Evolutionary conservation across 2,329 filamentous ascomycete genomes (phyloP), one percentile per base, ranked within the genome.

Genomic region (Chalaropsis ovoidea): DNA sequence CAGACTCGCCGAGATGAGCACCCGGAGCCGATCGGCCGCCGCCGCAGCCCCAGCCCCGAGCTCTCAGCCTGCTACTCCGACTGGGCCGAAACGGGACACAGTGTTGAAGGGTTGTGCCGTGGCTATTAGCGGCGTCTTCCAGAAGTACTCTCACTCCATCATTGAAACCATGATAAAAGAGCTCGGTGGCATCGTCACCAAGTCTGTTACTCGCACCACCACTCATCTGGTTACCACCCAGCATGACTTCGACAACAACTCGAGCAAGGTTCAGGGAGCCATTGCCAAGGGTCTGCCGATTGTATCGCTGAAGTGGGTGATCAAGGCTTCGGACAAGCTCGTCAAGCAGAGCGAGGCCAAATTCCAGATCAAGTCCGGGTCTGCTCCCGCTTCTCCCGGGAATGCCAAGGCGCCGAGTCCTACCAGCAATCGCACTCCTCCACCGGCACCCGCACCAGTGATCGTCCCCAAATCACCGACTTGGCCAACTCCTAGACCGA

Each of bases 291-390:
- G 72, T 22, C 74, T 87, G 13, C 78, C 78, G 2, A 78, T 89
- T 58, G 79, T 90, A 31, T 77, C 74, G 10, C 72, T 86, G 0
- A 74, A 81, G 15, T 90, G 87, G 87, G 74, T 86, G n/a, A 69
- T 81, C 1, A 79, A 85, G n/a, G 84, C 79, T 24, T 74, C 81
- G 45, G 67, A 68, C 10, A 66, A 27, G 15, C 47, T 72, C 47
- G 69, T 70, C 27, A 70, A 68, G 61, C 68, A 73, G 15, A 71
- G 71, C 6, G 69, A 68, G 11, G 69, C 70, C 17, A 67, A 67
- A 15, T 54, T 31, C 35, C 58, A 61, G 31, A 43, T 62, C 4
- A 39, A 39, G 35, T 39, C 35, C 8, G 52, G 68, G 1, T 68
- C 70, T 42, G 66, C 69, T 17, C 63, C 70, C 13, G 43, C 68